A percentile compares a stretch with the other conserved stretches of the same genome.
phyloP scores from a whole-genome alignment of 2,329 filamentous ascomycete genomes.

The Bimuria novae-zelandiae region DNA sequence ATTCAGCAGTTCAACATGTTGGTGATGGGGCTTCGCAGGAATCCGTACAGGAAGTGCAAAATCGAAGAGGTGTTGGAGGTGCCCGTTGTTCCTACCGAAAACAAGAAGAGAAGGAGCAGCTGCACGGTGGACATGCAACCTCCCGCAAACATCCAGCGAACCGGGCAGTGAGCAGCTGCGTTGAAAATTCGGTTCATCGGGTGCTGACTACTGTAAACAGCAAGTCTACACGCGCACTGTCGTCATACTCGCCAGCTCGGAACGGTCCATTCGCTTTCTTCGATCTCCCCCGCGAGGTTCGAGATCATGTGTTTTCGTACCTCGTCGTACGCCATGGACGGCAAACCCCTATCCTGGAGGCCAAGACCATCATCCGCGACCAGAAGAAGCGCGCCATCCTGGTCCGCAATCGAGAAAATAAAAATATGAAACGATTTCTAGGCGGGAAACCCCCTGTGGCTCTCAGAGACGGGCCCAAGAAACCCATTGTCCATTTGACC shows the following conservation, averaged over 20 bases:
- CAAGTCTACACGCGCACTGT: not conserved
- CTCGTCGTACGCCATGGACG: conserved; percentile 26
- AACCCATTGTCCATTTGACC: conserved; percentile 28
- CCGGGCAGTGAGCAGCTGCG: not conserved
- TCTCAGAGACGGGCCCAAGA: conserved; percentile 15
- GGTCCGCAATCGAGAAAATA: conserved; percentile 25
- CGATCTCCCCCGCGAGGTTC: conserved; percentile 31
- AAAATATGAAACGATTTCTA: conserved; percentile 29
- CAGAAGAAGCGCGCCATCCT: conserved; percentile 31
- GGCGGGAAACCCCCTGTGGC: conserved; percentile 25
- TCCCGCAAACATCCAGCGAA: not conserved
- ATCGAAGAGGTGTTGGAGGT: conserved; percentile 19
- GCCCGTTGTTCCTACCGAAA: conserved; percentile 8
- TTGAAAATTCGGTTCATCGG: not conserved
- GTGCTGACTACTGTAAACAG: not conserved
- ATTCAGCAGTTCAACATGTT: conserved; percentile 30
- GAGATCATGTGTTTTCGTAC: conserved; percentile 36
- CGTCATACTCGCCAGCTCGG: not conserved
- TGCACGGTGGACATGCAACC: not conserved
- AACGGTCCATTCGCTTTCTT: conserved; percentile 32
- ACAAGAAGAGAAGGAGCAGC: conserved; percentile 3
- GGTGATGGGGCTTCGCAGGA: conserved; percentile 33
- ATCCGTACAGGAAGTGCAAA: conserved; percentile 31
- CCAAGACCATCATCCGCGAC: conserved; percentile 26
- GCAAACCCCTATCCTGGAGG: conserved; percentile 25